phyloP scores from a whole-genome alignment of 257 asterid genomes.

The Penstemon davidsonii region DNA sequence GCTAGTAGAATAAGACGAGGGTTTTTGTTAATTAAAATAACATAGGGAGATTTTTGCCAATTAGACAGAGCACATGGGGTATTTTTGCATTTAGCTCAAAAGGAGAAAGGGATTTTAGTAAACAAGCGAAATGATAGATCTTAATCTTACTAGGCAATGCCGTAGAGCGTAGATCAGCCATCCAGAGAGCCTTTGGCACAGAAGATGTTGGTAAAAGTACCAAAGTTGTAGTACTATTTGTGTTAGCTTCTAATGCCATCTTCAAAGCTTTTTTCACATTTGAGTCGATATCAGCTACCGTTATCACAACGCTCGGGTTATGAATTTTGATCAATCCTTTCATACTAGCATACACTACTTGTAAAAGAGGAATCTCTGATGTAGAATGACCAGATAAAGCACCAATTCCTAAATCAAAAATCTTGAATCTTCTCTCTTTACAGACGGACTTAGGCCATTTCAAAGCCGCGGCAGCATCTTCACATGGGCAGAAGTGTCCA shows the following conservation, averaged over 20 bases:
- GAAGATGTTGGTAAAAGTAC: constrained; percentile 69
- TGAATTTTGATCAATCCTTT: constrained; percentile 84
- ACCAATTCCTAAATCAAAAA: constrained; percentile 75
- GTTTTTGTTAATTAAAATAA: too few species aligned
- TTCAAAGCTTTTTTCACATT: constrained; percentile 75
- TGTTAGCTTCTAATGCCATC: constrained; percentile 61
- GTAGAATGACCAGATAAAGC: constrained; percentile 57
- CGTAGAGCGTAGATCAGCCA: constrained; percentile 87
- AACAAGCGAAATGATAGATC: background rate
- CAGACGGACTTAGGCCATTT: constrained; percentile 82
- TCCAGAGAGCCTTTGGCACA: constrained; percentile 75
- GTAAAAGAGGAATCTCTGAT: constrained; percentile 80
- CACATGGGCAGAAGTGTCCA: constrained; percentile 80
- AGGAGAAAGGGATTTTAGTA: background rate
- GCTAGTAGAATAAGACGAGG: too few species aligned
- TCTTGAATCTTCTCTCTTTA: constrained; percentile 82
- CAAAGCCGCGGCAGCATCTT: constrained; percentile 66
- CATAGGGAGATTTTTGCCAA: too few species aligned
- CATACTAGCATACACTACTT: constrained; percentile 84
- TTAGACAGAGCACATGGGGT: too few species aligned
- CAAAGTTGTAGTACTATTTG: constrained; percentile 39
- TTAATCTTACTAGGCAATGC: constrained; percentile 66
- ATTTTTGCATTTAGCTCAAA: constrained; percentile 53
- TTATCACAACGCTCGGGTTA: constrained; percentile 77
- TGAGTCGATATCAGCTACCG: constrained; percentile 57